These are phyloP conservation scores for Prunus mongolica DNA, from an alignment of 306 rosid species.

Conservation along the genomic window DNA sequence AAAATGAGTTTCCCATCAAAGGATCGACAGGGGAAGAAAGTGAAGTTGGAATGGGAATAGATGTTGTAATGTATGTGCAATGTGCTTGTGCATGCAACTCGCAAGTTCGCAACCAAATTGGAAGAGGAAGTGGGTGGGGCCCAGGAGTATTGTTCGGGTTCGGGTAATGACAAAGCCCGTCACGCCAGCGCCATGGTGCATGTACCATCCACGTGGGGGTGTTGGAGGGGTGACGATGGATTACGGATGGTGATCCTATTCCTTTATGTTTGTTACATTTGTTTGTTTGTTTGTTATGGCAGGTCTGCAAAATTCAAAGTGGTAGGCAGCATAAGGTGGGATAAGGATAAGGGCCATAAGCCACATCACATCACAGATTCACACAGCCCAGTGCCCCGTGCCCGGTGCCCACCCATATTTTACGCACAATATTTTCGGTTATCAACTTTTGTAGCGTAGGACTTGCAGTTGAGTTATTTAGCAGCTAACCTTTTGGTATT, in stretches of 20 bases:
- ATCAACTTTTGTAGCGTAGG: too few species aligned
- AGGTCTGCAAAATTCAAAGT: too few species aligned
- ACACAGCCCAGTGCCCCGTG: too few species aligned
- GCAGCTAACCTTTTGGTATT: too few species aligned
- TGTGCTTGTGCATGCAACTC: background rate
- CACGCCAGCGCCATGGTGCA: background rate
- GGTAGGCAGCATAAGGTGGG: too few species aligned
- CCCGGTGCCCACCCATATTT: too few species aligned
- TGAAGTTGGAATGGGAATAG: background rate
- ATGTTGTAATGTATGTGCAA: background rate
- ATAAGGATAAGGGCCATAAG: too few species aligned
- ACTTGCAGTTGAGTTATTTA: too few species aligned
- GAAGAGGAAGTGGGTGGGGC: background rate
- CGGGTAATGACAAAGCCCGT: background rate
- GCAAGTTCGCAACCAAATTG: too few species aligned
- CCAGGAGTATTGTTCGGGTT: background rate
- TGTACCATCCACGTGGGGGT: slow-evolving; percentile 21
- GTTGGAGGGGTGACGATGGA: slow-evolving; percentile 6
- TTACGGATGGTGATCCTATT: background rate
- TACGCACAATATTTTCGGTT: too few species aligned
- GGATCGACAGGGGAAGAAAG: background rate
- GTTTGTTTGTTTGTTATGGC: background rate
- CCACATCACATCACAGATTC: too few species aligned
- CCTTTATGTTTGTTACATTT: background rate
- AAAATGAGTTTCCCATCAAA: background rate